Base-by-base conservation (phyloP, 352 stramenopile genomes). In the Thraustotheca clavata region DNA sequence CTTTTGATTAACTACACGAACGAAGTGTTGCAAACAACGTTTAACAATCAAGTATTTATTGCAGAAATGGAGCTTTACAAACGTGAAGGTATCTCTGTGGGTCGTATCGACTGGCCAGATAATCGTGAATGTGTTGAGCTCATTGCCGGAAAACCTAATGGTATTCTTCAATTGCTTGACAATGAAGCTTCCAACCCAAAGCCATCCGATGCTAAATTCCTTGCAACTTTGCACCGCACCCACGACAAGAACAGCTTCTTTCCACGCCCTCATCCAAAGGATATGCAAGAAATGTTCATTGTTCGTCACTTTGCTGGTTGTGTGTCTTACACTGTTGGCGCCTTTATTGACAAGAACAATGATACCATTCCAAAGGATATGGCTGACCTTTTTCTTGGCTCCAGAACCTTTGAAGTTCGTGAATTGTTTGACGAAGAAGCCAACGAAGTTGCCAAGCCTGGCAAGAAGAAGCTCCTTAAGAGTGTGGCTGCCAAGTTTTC, bases 271-370 rank as follows among this genome's bases (percentile, higher is more conserved):
- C 88, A 96, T 67, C 79, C 80, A 38, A 95, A 95, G 69, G 84
- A 96, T 63, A 94, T 90, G 81, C 73, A 94, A 50, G 75, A 89
- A 48, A 87, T 81, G 73, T 97, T 97, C 57, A 94, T 92, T 33
- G 83, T 97, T 66, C 74, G 76, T 49, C 89, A 97, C 72, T 97
- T 96, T 68, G 88, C 87, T 32, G 83, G 83, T n/a, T 81, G 71
- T 33, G 89, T 97, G 41, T 83, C 79, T 69, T 97, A 97, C 76
- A 91, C 87, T 59, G 81, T 94, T 50, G 87, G 87, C 41, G 75
- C 76, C 22, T 96, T 96, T 65, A 92, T 96, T 33, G 83, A 95
- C 76, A 96, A 95, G 71, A 96, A 95, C 81, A 93, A 92, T 68
- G 88, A 96, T 67, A 88, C 77, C 22, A 91, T 95, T 62, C 86